Conservation (phyloP, 495 filamentous ascomycete genomes). For the Penicillium manginii region DNA sequence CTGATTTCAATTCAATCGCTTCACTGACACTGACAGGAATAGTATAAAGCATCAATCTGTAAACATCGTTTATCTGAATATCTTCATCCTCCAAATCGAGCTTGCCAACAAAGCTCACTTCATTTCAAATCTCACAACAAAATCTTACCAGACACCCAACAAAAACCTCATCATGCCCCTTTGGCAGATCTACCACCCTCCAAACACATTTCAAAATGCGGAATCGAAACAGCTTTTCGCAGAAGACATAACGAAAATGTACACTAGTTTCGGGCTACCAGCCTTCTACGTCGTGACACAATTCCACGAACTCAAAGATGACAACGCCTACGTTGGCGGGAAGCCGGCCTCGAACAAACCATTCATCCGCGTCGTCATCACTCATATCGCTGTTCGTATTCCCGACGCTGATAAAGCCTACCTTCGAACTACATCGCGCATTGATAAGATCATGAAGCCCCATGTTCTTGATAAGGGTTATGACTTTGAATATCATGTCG, state of each 20-base stretch:
- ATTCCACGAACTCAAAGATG: constrained; percentile 17
- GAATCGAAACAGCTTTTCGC: constrained; percentile 23
- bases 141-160: too few species aligned
- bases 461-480: constrained; percentile 28
- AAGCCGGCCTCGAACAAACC: constrained; percentile 9
- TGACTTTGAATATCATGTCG: constrained; percentile 33
- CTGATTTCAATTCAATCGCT: neutral
- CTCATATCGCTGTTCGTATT: constrained; percentile 23
- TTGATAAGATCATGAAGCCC: constrained; percentile 26
- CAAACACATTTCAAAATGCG: constrained; percentile 16
- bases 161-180: constrained; percentile 24
- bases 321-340: constrained; percentile 20
- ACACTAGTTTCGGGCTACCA: constrained; percentile 25
- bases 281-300: constrained; percentile 35
- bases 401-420: constrained; percentile 17
- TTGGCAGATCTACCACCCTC: constrained; percentile 35
- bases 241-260: constrained; percentile 32
- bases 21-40: too few species aligned
- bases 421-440: constrained; percentile 4
- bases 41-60: too few species aligned
- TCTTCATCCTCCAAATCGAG: too few species aligned
- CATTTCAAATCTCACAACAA: too few species aligned
- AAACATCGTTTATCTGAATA: too few species aligned
- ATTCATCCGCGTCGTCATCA: constrained; percentile 29
- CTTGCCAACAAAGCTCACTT: too few species aligned